Evolutionary conservation across 1,284 basidiomycete species (phyloP).

Genomic region (Trichosporon faecale): DNA sequence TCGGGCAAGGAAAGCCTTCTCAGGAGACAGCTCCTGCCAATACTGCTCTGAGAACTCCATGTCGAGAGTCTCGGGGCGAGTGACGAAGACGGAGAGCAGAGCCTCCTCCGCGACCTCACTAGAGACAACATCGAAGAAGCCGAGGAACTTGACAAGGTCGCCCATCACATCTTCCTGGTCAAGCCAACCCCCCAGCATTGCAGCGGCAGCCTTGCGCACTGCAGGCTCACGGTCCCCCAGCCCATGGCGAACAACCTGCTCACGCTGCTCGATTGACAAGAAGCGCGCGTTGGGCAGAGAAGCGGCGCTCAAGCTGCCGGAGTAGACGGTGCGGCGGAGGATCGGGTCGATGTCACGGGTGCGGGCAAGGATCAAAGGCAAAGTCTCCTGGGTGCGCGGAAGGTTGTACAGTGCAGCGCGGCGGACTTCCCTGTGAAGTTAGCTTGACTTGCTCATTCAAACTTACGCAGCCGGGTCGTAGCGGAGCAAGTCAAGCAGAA

Average conservation of each 20-base stretch:
- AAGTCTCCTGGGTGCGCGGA: slow-evolving; percentile 61
- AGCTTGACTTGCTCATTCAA: background rate
- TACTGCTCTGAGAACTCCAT: slow-evolving; percentile 69
- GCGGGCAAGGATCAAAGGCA: slow-evolving; percentile 70
- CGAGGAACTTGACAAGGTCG: slow-evolving; percentile 58
- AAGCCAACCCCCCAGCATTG: slow-evolving; percentile 74
- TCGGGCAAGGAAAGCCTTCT: slow-evolving; percentile 77
- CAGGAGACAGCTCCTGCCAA: slow-evolving; percentile 74
- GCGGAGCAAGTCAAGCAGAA: slow-evolving; percentile 69
- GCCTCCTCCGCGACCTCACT: slow-evolving; percentile 66
- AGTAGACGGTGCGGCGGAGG: slow-evolving; percentile 77
- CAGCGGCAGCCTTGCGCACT: slow-evolving; percentile 76
- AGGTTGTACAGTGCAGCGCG: slow-evolving; percentile 79
- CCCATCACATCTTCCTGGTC: slow-evolving; percentile 56
- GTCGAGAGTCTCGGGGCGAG: slow-evolving; percentile 62
- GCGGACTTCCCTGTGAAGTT: slow-evolving; percentile 73
- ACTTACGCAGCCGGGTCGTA: slow-evolving; percentile 77
- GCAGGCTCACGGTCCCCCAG: slow-evolving; percentile 79
- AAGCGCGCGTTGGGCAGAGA: slow-evolving; percentile 66
- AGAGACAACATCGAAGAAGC: slow-evolving; percentile 62
- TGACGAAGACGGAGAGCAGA: slow-evolving; percentile 63
- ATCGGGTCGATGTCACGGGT: slow-evolving; percentile 81
- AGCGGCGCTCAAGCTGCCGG: slow-evolving; percentile 57
- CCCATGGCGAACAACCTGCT: slow-evolving; percentile 73
- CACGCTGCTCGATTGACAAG: slow-evolving; percentile 71